Base-by-base conservation (phyloP, 331 rosid genomes). In the Pyracantha coccinea region DNA sequence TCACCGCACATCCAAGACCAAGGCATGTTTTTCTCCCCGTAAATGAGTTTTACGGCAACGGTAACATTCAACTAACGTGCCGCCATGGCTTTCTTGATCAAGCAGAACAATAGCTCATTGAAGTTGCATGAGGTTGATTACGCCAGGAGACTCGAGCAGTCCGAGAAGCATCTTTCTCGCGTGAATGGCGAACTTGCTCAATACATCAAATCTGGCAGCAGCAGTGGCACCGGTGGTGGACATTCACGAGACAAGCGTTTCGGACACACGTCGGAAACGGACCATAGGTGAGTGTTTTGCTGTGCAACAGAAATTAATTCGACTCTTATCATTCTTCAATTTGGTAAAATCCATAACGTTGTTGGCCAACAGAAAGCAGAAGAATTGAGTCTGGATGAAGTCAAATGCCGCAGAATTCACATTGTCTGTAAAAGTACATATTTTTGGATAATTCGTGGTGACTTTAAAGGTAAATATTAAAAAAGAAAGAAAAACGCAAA, bases 111-210 rank as follows among this genome's bases (percentile, higher is more conserved):
- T 47, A 64, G 85, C 44, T 69, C 83, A 58, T 66, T 38, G 66
- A 84, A 73, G 77, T 44, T 59, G 58, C 84, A 81, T 59, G 80
- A 83, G 23, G 79, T 8, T 81, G 93, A 90, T 76, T 71, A 44
- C 69, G 78, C 71, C 20, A 88, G 20, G 73, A 85, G 96, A 78
- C 79, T 85, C 66, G 86, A 91, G 28, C 87, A 86, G 57, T 77
- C 90, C 72, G 92, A 86, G 78, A 83, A 77, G 75, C 83, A 78
- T 76, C 86, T 86, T 75, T 87, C 91, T 72, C 89, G 80, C 9
- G 87, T 82, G 29, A 88, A 91, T 32, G 86, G 84, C 53, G 93
- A 91, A 80, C 84, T 84, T 45, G 77, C 86, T 77, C 85, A 79
- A 27, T 78, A 83, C 72, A 59, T 81, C 35, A 79, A 88, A 77